These are phyloP conservation scores for Globisporangium polare DNA, from an alignment of 352 stramenopile genomes.

Conservation along the genomic window DNA sequence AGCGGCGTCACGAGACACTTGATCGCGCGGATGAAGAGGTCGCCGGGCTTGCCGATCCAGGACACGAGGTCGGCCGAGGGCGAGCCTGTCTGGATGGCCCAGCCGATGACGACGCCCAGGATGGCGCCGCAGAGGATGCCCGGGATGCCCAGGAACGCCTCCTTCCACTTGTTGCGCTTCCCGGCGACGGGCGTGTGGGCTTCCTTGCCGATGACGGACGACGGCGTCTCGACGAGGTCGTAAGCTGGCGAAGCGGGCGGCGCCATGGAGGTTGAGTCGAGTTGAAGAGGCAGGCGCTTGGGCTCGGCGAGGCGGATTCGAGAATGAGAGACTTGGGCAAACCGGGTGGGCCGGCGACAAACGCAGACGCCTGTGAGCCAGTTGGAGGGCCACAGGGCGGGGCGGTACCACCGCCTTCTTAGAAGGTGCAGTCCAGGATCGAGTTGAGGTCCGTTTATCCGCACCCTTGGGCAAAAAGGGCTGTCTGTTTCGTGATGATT, in stretches of 20 bases:
- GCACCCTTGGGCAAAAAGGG: too few relatives aligned
- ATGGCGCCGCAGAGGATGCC: conserved; percentile 28
- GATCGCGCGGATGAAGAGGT: conserved; percentile 47
- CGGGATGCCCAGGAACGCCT: conserved; percentile 19
- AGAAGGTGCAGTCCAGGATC: too few relatives aligned
- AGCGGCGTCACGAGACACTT: conserved; percentile 39
- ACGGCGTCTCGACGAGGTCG: conserved; percentile 8
- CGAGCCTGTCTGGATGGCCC: conserved; percentile 11
- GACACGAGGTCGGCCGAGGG: conserved; percentile 12
- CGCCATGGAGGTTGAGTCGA: neutral
- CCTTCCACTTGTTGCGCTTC: conserved; percentile 1
- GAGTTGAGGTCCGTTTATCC: too few relatives aligned
- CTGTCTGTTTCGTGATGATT: too few relatives aligned
- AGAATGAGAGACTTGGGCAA: neutral
- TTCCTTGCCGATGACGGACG: conserved; percentile 1
- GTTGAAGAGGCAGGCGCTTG: neutral
- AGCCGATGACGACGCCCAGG: conserved; percentile 24
- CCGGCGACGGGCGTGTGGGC: neutral
- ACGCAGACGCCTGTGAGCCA: too few relatives aligned
- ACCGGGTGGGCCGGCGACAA: too few relatives aligned
- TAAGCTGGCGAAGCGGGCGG: neutral
- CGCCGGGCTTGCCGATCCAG: conserved; percentile 35
- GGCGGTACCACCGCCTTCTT: too few relatives aligned
- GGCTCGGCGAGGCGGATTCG: neutral
- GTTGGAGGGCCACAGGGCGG: too few relatives aligned